phyloP scores from a whole-genome alignment of 2,329 filamentous ascomycete genomes.

The Nemania bipapillata region DNA sequence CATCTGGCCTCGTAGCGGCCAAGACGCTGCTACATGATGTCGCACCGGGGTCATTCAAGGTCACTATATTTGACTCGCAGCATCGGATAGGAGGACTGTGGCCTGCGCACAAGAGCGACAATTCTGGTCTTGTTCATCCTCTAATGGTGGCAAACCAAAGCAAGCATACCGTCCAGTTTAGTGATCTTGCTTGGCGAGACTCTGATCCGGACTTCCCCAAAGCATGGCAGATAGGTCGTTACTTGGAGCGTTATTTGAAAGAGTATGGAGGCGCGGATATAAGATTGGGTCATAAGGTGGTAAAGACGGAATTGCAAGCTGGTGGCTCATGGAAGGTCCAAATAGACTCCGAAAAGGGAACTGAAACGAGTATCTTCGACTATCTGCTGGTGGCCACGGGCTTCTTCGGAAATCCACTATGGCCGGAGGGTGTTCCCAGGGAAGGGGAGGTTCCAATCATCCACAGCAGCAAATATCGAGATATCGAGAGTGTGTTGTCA shows the following conservation, averaged over 20 bases:
- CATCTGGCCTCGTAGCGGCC: slow-evolving; percentile 74
- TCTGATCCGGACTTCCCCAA: slow-evolving; percentile 73
- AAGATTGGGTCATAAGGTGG: slow-evolving; percentile 62
- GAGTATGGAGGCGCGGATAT: slow-evolving; percentile 63
- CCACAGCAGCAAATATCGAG: slow-evolving; percentile 75
- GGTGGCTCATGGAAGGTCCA: slow-evolving; percentile 57
- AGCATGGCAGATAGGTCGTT: slow-evolving; percentile 80
- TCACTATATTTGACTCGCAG: slow-evolving; percentile 76
- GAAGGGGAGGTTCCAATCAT: slow-evolving; percentile 62
- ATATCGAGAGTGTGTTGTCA: slow-evolving; percentile 62
- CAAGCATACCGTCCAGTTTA: slow-evolving; percentile 77
- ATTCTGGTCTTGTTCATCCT: slow-evolving; percentile 68
- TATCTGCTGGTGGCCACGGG: slow-evolving; percentile 78
- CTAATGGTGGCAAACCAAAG: slow-evolving; percentile 80
- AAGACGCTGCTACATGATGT: slow-evolving; percentile 76
- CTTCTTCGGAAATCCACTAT: slow-evolving; percentile 74
- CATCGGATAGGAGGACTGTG: slow-evolving; percentile 79
- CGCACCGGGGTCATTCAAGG: slow-evolving; percentile 66
- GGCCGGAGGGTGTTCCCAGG: slow-evolving; percentile 59
- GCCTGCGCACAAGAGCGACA: slow-evolving; percentile 66
- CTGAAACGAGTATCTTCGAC: slow-evolving; percentile 69
- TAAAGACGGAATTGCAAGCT: slow-evolving; percentile 53
- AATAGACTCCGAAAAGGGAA: slow-evolving; percentile 51
- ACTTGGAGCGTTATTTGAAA: slow-evolving; percentile 72
- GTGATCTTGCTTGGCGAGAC: slow-evolving; percentile 76